phyloP scores from a whole-genome alignment of 495 filamentous ascomycete genomes.

The Aspergillus asperescens region DNA sequence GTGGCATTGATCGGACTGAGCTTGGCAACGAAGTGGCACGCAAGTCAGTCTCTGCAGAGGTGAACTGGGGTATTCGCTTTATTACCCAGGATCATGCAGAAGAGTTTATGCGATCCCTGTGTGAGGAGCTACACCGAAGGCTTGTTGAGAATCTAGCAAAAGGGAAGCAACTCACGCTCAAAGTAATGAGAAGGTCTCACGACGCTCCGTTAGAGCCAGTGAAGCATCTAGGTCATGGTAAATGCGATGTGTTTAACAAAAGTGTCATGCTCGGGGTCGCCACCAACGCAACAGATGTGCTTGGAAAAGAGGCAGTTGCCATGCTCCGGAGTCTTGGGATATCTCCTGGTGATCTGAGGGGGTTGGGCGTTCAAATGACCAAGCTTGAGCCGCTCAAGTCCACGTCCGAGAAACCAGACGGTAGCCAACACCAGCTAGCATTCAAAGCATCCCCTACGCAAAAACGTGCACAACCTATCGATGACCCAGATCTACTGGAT shows the following conservation, averaged over 20 bases:
- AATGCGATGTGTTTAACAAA: slow-evolving; percentile 90
- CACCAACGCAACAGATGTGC: slow-evolving; percentile 62
- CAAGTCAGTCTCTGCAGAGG: slow-evolving; percentile 91
- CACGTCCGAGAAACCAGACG: slow-evolving; percentile 36
- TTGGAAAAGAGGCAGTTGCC: slow-evolving; percentile 74
- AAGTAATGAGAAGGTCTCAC: slow-evolving; percentile 78
- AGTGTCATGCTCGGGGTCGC: slow-evolving; percentile 75
- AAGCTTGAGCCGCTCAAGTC: slow-evolving; percentile 77
- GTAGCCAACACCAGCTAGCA: slow-evolving; percentile 59
- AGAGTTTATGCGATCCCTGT: slow-evolving; percentile 77
- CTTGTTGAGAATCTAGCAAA: slow-evolving; percentile 78
- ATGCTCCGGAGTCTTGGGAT: slow-evolving; percentile 79
- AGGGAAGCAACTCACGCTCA: slow-evolving; percentile 82
- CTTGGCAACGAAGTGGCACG: slow-evolving; percentile 75
- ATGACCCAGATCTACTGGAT: slow-evolving; percentile 51
- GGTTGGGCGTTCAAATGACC: slow-evolving; percentile 85
- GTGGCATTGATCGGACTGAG: slow-evolving; percentile 80
- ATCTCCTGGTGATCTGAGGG: slow-evolving; percentile 83
- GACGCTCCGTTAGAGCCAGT: slow-evolving; percentile 89
- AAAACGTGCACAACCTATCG: slow-evolving; percentile 20
- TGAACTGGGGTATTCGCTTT: slow-evolving; percentile 98
- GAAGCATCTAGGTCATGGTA: slow-evolving; percentile 92
- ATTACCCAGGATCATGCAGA: slow-evolving; percentile 84
- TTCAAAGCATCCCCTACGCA: slow-evolving; percentile 47
- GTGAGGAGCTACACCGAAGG: slow-evolving; percentile 73